Conservation (phyloP, 2,329 filamentous ascomycete species). For the Xylariaceae sp. region DNA sequence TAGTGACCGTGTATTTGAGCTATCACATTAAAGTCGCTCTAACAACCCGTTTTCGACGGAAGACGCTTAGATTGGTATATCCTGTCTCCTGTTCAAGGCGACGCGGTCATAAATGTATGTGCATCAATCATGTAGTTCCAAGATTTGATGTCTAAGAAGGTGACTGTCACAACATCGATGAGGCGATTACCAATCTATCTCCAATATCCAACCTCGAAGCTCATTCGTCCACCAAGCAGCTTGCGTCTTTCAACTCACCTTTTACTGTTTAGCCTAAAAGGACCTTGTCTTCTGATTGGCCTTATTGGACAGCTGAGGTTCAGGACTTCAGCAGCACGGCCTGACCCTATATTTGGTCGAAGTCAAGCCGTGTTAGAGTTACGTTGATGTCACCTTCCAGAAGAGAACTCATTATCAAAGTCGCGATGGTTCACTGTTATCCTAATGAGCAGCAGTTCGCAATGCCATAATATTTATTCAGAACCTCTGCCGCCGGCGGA, state of each 20-base stretch:
- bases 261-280: conserved; percentile 31
- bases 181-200: conserved; percentile 25
- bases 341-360: conserved; percentile 10
- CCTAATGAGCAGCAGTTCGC: neutral
- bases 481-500: neutral
- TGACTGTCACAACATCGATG: conserved; percentile 2
- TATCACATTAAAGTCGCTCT: neutral
- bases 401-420: neutral
- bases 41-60: neutral
- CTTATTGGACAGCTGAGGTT: conserved; percentile 1
- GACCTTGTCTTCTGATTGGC: conserved; percentile 15
- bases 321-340: neutral
- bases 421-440: neutral
- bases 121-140: neutral
- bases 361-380: conserved; percentile 2
- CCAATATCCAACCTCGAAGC: conserved; percentile 19
- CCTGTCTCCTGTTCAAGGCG: neutral
- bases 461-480: neutral
- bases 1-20: no score
- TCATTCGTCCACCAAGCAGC: conserved; percentile 20
- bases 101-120: neutral
- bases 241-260: conserved; percentile 6
- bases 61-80: no score
- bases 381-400: conserved; percentile 17
- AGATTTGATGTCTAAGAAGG: no score